These are phyloP conservation scores for Dipodascus albidus DNA, from an alignment of 805 yeast genomes.

Conservation along the genomic window DNA sequence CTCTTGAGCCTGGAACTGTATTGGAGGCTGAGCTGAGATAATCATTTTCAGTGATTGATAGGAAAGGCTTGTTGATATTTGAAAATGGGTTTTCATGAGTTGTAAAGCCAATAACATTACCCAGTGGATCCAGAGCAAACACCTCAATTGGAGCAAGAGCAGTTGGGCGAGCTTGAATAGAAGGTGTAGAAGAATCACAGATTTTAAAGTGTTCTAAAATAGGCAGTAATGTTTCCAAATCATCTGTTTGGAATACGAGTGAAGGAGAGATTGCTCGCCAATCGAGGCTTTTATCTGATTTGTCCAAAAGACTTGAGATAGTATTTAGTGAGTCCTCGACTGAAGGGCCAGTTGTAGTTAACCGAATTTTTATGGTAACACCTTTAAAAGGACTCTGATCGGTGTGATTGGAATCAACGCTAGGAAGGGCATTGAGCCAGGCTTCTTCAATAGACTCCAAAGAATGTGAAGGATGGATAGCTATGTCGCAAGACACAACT, in stretches of 20 bases:
- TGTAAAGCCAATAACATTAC: slow-evolving; percentile 72
- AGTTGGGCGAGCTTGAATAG: slow-evolving; percentile 26
- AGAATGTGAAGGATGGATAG: slow-evolving; percentile 12
- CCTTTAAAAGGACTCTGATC: slow-evolving; percentile 11
- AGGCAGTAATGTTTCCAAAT: slow-evolving; percentile 17
- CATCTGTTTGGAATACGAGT: slow-evolving; percentile 30
- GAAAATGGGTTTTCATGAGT: slow-evolving; percentile 28
- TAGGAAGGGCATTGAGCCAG: slow-evolving; percentile 20
- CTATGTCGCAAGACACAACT: slow-evolving; percentile 22
- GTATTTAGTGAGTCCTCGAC: slow-evolving; percentile 3
- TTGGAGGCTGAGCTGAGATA: slow-evolving; percentile 8
- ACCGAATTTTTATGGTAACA: slow-evolving; percentile 22
- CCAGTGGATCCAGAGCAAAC: slow-evolving; percentile 74
- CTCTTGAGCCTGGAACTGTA: too few species aligned
- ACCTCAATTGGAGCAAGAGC: slow-evolving; percentile 50
- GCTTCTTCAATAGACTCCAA: slow-evolving; percentile 19
- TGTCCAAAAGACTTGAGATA: not conserved
- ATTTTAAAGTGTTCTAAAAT: slow-evolving; percentile 22
- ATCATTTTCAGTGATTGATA: not conserved
- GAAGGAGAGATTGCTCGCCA: slow-evolving; percentile 39
- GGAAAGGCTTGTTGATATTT: slow-evolving; percentile 13
- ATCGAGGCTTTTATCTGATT: slow-evolving; percentile 23
- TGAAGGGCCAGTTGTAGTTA: slow-evolving; percentile 17
- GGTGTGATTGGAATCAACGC: slow-evolving; percentile 4
- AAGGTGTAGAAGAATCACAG: slow-evolving; percentile 20